phyloP scores from a whole-genome alignment of 139 green algal genomes.

The Axilococcus clingmanii region DNA sequence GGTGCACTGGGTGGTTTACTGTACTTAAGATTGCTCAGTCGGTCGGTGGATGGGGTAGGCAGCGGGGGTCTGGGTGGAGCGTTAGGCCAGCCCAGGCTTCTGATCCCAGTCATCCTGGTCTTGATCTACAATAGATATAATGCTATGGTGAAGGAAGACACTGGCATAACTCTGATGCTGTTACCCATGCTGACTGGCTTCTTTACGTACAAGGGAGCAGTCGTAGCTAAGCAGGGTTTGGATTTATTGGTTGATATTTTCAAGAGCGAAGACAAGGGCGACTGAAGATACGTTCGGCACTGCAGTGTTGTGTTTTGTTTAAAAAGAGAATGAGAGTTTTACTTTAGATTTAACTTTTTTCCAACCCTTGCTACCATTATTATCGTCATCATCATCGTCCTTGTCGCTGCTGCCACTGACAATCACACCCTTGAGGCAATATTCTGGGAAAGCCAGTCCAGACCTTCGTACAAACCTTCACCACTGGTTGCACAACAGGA shows the following conservation, averaged over 20 bases:
- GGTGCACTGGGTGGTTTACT: slow-evolving; percentile 65
- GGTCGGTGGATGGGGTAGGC: slow-evolving; percentile 62
- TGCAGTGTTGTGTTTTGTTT: background rate
- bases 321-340: background rate
- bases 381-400: background rate
- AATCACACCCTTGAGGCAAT: slow-evolving; percentile 42
- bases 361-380: background rate
- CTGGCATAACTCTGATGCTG: slow-evolving; percentile 68
- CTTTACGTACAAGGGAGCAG: slow-evolving; percentile 91
- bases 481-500: slow-evolving; percentile 86
- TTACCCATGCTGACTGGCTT: slow-evolving; percentile 89
- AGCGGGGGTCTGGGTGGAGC: slow-evolving; percentile 21
- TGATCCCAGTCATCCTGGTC: slow-evolving; percentile 83
- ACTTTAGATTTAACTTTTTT: too few relatives aligned
- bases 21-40: slow-evolving; percentile 77
- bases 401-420: background rate
- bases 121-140: slow-evolving; percentile 58
- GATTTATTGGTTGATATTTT: slow-evolving; percentile 24
- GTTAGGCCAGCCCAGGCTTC: slow-evolving; percentile 57
- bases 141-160: slow-evolving; percentile 40
- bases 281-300: background rate
- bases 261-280: background rate
- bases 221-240: slow-evolving; percentile 37
- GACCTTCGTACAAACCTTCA: slow-evolving; percentile 95
- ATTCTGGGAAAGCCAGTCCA: slow-evolving; percentile 91